Base-by-base conservation (phyloP, 495 filamentous ascomycete species). In the Amniculicola lignicola region DNA sequence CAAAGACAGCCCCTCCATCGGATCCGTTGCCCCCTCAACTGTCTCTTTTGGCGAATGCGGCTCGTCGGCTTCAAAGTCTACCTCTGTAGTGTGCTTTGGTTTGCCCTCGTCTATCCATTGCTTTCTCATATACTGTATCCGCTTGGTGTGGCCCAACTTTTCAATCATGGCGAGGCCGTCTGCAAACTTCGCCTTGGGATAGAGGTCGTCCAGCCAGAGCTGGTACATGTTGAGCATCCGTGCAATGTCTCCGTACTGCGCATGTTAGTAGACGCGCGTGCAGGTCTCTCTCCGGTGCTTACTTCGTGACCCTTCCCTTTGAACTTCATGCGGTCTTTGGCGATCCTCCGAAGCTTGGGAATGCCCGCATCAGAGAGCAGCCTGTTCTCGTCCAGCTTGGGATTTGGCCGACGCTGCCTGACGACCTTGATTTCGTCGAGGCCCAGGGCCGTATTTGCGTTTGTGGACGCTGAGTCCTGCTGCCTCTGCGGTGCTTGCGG, bases 291-390 rank as follows among this genome's bases (percentile, higher is more conserved):
- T n/a, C n/a, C n/a, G n/a, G n/a, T 18, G 15, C 42, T 1, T 72
- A 93, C 90, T 78, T 96, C 93, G 65, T 96, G 87, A 6, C 90
- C 91, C 74, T 95, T 97, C 24, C 93, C 93, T 67, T 88, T 93
- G 54, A 96, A 84, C 59, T 78, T 88, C 21, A 98, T 71, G 11
- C 81, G 80, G 47, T 82, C 79, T 43, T 81, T 85, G 2, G 87
- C 82, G 63, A 81, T 82, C 43, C 76, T 78, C 40, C 87, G 80
- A 24, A 99, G 72, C 62, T 87, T 92, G 3, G 89, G 88, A 44
- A 97, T 89, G 4, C 93, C 93, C 18, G 81, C 75, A 40, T 84
- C 78, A 10, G 88, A 90, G 4, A 96, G 76, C 3, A 97, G 76
- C 57, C 86, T 79, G 35, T 72, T 67, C 59, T 95, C 90, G 65